phyloP scores from a whole-genome alignment of 1,139 yeast species.

The Suhomyces anneliseae region DNA sequence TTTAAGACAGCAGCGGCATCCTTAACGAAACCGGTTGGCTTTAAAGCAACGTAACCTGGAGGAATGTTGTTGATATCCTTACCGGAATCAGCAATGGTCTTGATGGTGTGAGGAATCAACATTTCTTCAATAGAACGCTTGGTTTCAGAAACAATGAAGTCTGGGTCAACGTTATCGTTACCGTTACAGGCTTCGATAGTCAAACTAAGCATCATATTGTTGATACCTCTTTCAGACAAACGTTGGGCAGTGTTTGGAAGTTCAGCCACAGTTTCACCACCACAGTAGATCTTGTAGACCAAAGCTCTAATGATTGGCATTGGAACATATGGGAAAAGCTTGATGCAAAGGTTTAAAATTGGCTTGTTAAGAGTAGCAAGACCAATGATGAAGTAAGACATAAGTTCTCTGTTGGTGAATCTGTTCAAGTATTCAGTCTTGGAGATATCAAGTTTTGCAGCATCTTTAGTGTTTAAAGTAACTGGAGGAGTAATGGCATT shows the following conservation, averaged over 20 bases:
- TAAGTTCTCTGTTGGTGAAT: slow-evolving; percentile 43
- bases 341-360: slow-evolving; percentile 59
- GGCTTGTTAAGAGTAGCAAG: slow-evolving; percentile 64
- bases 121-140: slow-evolving; percentile 66
- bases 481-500: slow-evolving; percentile 12
- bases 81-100: slow-evolving; percentile 45
- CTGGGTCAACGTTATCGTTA: slow-evolving; percentile 58
- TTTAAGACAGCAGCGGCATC: slow-evolving; percentile 75
- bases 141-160: slow-evolving; percentile 65
- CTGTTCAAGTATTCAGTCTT: slow-evolving; percentile 32
- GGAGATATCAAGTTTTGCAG: background rate
- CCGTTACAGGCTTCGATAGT: slow-evolving; percentile 95
- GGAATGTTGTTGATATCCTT: slow-evolving; percentile 63
- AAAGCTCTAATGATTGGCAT: slow-evolving; percentile 65
- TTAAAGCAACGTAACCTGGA: slow-evolving; percentile 84
- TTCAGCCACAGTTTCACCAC: slow-evolving; percentile 77
- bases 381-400: slow-evolving; percentile 68
- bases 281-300: slow-evolving; percentile 84
- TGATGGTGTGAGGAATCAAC: slow-evolving; percentile 66
- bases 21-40: slow-evolving; percentile 86
- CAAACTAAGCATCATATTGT: slow-evolving; percentile 91
- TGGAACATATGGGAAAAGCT: slow-evolving; percentile 75
- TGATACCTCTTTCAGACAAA: slow-evolving; percentile 70
- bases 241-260: slow-evolving; percentile 70
- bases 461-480: background rate